phyloP scores from a whole-genome alignment of 306 rosid species.

The Phaseolus lunatus region DNA sequence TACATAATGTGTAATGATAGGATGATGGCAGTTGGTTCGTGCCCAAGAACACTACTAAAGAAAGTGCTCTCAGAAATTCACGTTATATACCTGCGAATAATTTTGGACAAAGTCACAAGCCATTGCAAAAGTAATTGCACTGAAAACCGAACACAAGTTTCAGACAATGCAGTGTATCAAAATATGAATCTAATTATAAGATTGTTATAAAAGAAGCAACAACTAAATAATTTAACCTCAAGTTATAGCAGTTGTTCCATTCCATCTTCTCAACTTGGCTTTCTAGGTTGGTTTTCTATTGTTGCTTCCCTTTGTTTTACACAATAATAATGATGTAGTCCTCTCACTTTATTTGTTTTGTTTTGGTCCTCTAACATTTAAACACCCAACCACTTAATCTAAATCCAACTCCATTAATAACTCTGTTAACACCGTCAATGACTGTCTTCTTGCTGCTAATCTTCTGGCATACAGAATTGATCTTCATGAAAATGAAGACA shows the following conservation, averaged over 20 bases:
- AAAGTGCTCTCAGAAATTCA: constrained; percentile 3
- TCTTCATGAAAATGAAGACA: too few species aligned
- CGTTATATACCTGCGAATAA: neutral
- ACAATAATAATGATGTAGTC: neutral
- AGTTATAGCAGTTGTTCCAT: neutral
- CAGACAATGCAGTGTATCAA: neutral
- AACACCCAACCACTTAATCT: too few species aligned
- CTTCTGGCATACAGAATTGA: too few species aligned
- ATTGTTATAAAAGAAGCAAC: neutral
- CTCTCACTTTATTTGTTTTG: neutral
- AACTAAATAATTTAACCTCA: neutral
- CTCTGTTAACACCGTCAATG: too few species aligned
- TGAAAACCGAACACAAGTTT: neutral
- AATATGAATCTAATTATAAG: neutral
- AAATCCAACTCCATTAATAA: too few species aligned
- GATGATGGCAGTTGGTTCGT: neutral
- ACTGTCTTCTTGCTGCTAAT: too few species aligned
- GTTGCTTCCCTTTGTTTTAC: neutral
- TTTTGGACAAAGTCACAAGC: neutral
- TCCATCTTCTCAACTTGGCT: constrained; percentile 12
- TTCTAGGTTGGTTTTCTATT: neutral
- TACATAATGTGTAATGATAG: neutral
- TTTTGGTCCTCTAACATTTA: neutral
- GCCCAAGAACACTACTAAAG: neutral
- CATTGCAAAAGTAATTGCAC: neutral